phyloP scores from a whole-genome alignment of 2,329 filamentous ascomycete species.

The Diaporthe humulicola region DNA sequence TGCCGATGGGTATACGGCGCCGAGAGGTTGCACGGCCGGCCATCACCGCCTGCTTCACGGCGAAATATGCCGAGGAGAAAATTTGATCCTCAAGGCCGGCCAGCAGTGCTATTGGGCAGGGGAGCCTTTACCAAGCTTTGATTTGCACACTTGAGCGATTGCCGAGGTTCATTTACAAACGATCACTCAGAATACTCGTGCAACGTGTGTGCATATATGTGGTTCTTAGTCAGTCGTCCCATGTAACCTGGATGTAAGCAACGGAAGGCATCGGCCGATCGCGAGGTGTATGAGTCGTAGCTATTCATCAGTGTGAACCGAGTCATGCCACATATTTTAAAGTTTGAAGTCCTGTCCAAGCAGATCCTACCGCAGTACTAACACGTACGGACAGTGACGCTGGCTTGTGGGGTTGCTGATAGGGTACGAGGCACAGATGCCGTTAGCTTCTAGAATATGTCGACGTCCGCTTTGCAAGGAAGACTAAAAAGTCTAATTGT shows the following conservation, averaged over 20 bases:
- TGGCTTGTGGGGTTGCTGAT: neutral
- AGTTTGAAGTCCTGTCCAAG: neutral
- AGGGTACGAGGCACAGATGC: neutral
- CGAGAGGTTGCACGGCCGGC: neutral
- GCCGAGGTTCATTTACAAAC: neutral
- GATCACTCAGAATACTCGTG: neutral
- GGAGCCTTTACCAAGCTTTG: too few species aligned
- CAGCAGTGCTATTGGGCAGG: neutral
- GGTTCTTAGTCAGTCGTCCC: constrained; percentile 24
- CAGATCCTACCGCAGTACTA: constrained; percentile 1
- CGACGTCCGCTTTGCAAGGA: neutral
- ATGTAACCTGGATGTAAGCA: neutral
- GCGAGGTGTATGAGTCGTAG: constrained; percentile 18
- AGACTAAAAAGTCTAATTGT: neutral
- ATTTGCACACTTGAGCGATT: neutral
- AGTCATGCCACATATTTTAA: constrained; percentile 9
- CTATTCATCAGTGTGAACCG: neutral
- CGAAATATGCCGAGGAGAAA: neutral
- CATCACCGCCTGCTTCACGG: neutral
- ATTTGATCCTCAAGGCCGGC: neutral
- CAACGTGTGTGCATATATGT: neutral
- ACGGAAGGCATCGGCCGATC: neutral
- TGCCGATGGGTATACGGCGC: neutral
- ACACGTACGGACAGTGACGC: neutral
- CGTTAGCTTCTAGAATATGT: constrained; percentile 2